Evolutionary conservation across 768 basidiomycete genomes (phyloP).

Genomic region (Amanita phalloides): DNA sequence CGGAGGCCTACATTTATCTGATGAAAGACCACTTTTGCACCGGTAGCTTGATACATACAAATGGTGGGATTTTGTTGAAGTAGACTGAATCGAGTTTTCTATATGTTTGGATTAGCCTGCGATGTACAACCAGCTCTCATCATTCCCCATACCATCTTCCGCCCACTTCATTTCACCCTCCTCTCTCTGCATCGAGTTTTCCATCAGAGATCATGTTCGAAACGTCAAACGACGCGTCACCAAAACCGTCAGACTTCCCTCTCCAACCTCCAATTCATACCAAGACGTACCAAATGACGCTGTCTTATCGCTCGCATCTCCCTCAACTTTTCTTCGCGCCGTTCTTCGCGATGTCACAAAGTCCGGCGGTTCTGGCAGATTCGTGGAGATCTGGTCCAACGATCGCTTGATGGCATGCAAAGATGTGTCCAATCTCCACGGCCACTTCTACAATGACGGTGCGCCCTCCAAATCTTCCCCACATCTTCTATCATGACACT

Average conservation of each 20-base stretch:
- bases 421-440: slow-evolving; percentile 50
- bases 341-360: slow-evolving; percentile 31
- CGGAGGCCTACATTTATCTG: too few relatives aligned
- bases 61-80: too few relatives aligned
- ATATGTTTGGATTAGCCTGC: too few relatives aligned
- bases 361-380: slow-evolving; percentile 29
- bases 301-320: slow-evolving; percentile 26
- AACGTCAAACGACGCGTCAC: slow-evolving; percentile 35
- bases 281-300: slow-evolving; percentile 29
- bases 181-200: slow-evolving; percentile 35
- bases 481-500: not conserved
- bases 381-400: slow-evolving; percentile 49
- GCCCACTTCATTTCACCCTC: slow-evolving; percentile 18
- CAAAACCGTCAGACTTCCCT: slow-evolving; percentile 20
- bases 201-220: slow-evolving; percentile 37
- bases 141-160: slow-evolving; percentile 26
- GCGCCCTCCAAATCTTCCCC: not conserved
- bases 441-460: slow-evolving; percentile 49
- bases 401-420: slow-evolving; percentile 31
- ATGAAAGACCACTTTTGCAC: too few relatives aligned
- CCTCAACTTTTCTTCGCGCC: slow-evolving; percentile 23
- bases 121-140: slow-evolving; percentile 29
- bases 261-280: slow-evolving; percentile 14
- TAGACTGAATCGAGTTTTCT: too few relatives aligned
- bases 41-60: too few relatives aligned